Evolutionary conservation across 768 basidiomycete genomes (phyloP).

Genomic region (Omphalotus guepiniiformis): DNA sequence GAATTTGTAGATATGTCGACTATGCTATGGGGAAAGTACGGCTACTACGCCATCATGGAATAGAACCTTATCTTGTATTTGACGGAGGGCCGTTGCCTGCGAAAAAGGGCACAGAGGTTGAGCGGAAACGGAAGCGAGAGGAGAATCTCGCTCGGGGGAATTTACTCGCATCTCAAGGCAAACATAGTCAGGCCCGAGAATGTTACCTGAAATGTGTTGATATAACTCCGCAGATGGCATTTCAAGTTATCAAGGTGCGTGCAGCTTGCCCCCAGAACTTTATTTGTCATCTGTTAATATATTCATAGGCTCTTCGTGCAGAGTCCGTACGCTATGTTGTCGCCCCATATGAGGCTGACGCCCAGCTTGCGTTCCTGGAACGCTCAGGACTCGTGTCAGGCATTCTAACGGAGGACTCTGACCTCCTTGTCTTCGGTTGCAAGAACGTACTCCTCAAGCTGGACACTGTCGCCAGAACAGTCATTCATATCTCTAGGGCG

Average conservation of each 20-base stretch:
- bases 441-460: conserved; percentile 90
- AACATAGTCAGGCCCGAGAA: conserved; percentile 77
- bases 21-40: conserved; percentile 93
- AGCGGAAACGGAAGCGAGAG: conserved; percentile 69
- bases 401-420: conserved; percentile 96
- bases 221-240: conserved; percentile 96
- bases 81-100: conserved; percentile 96
- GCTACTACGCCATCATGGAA: conserved; percentile 77
- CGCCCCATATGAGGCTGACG: conserved; percentile 98
- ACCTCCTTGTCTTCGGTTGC: conserved; percentile 97
- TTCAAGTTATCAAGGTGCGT: conserved; percentile 89
- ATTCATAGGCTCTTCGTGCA: conserved; percentile 72
- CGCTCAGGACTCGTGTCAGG: conserved; percentile 77
- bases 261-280: background rate
- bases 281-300: conserved; percentile 1
- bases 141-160: conserved; percentile 76
- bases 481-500: conserved; percentile 58
- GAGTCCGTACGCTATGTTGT: conserved; percentile 84
- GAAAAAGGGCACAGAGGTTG: conserved; percentile 85
- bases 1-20: conserved; percentile 75
- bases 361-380: conserved; percentile 93
- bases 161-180: conserved; percentile 71
- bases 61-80: conserved; percentile 90
- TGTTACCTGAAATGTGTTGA: conserved; percentile 89
- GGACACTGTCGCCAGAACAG: conserved; percentile 62